Percentiles rank a stretch among this genome's conserved stretches.
phyloP scores from a whole-genome alignment of 179 eudicot genomes.

The Heliamphora pulchella region DNA sequence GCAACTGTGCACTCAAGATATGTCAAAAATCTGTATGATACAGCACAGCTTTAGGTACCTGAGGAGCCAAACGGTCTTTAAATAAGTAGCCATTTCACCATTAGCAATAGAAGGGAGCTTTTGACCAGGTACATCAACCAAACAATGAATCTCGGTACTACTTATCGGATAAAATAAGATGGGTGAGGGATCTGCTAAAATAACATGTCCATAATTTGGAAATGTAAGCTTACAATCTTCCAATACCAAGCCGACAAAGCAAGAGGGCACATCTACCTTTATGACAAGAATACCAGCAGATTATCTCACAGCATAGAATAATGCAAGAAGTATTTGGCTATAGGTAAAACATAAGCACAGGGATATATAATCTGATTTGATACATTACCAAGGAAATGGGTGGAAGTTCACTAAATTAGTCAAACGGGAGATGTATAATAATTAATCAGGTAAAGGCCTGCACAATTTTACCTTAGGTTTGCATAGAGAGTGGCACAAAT shows the following conservation, averaged over 20 bases:
- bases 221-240: constrained; percentile 53
- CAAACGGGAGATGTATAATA: too few species aligned
- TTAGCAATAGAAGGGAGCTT: constrained; percentile 54
- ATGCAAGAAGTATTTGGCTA: neutral
- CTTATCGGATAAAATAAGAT: constrained; percentile 58
- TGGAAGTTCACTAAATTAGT: neutral
- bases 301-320: neutral
- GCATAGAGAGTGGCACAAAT: constrained; percentile 59
- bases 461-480: constrained; percentile 40
- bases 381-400: neutral
- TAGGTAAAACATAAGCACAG: neutral
- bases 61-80: constrained; percentile 53
- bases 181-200: constrained; percentile 64
- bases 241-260: constrained; percentile 58
- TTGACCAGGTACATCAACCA: constrained; percentile 65
- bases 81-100: constrained; percentile 58
- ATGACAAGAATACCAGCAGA: neutral
- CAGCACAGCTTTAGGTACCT: constrained; percentile 26
- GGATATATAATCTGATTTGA: neutral
- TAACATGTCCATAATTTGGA: constrained; percentile 64
- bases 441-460: too few species aligned
- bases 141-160: constrained; percentile 60
- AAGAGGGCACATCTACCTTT: constrained; percentile 62
- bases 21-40: too few species aligned
- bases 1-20: too few species aligned